Evolutionary conservation across 2,329 filamentous ascomycete species (phyloP), one percentile per base, ranked within the genome.

Genomic region (Uncinocarpus reesii): DNA sequence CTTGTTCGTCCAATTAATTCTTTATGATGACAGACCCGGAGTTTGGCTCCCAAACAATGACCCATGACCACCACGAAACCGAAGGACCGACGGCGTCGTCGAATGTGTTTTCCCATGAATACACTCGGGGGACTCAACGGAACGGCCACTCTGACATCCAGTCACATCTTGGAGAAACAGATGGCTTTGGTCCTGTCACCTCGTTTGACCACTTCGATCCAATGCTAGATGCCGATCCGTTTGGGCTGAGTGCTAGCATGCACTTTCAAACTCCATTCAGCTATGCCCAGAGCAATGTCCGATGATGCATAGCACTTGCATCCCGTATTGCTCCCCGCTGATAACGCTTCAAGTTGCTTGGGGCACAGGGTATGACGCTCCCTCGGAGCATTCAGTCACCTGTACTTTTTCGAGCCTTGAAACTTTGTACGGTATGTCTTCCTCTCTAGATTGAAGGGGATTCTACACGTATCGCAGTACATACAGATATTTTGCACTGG

Each of bases 191-290:
- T 45, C 64, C 64, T 45, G 65, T 68, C 59, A 75, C 70, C 53
- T 68, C 72, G 47, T 71, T 80, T 31, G 79, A 83, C 56, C 75
- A 79, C 11, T 94, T 86, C 62, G 89, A 95, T 60, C 84, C 88
- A 15, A 86, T 88, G 69, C 73, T 94, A 42, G 89, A 95, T 62
- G 86, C 88, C 66, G 89, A 95, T 65, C 90, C 90, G 0, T 96
- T 95, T 60, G 89, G 89, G 10, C 73, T 95, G 45, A 90, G 85
- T 51, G 89, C 89, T 29, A 94, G 86, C 68, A 95, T 95, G 90
- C 86, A 90, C 56, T 95, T 95, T 60, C 88, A 88, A 8, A 85
- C 83, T 1, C 84, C 86, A 48, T 92, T 89, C 65, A 68, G 66
- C 50, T 71, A 69, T 53, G 62, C 66, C 48, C 65, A 69, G 50